phyloP scores from a whole-genome alignment of 306 rosid species.

The Sophora flavescens region DNA sequence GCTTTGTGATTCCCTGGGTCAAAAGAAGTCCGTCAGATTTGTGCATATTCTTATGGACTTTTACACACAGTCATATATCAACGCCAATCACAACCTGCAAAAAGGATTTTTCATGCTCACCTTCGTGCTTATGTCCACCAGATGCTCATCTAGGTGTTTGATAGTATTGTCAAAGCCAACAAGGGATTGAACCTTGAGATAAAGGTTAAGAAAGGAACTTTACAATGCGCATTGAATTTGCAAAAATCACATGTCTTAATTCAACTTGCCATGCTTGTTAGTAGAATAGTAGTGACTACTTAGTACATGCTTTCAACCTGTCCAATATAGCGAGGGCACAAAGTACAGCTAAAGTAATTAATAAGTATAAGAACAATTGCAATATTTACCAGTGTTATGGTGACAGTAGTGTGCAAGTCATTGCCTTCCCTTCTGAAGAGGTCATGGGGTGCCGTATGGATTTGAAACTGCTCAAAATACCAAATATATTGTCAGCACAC shows the following conservation, averaged over 20 bases:
- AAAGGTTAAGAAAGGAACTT: slow-evolving; percentile 39
- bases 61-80: neutral
- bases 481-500: slow-evolving; percentile 41
- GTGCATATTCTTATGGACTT: neutral
- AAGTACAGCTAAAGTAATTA: slow-evolving; percentile 12
- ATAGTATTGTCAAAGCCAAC: slow-evolving; percentile 93
- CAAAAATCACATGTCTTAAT: slow-evolving; percentile 31
- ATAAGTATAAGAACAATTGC: neutral
- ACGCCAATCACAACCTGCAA: slow-evolving; percentile 24
- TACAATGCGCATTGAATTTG: neutral
- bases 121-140: slow-evolving; percentile 87
- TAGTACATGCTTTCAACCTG: slow-evolving; percentile 4
- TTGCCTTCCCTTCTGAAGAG: slow-evolving; percentile 85
- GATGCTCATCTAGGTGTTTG: slow-evolving; percentile 90
- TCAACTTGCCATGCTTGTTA: neutral
- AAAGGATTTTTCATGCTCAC: slow-evolving; percentile 51
- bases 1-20: slow-evolving; percentile 82
- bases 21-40: slow-evolving; percentile 40
- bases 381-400: slow-evolving; percentile 80
- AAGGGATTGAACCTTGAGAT: slow-evolving; percentile 88
- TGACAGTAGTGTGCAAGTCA: slow-evolving; percentile 85
- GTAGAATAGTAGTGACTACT: slow-evolving; percentile 8
- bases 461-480: slow-evolving; percentile 75
- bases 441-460: slow-evolving; percentile 89
- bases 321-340: neutral